Conservation (phyloP, 1,284 basidiomycete genomes). For the Mycocalia duriaeana region DNA sequence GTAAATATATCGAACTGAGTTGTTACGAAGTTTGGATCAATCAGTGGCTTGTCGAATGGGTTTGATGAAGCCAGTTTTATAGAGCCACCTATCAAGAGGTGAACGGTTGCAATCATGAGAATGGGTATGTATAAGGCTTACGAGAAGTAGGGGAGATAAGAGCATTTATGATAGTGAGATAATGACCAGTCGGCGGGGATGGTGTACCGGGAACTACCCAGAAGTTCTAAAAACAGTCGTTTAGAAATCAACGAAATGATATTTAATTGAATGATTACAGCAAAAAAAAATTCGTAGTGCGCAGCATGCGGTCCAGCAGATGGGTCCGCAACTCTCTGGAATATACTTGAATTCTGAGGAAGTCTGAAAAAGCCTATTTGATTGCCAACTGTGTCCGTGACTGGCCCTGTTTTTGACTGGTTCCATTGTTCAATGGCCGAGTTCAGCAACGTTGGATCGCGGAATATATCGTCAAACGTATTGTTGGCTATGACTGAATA, state of each 20-base stretch:
- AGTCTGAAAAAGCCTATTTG: conserved; percentile 15
- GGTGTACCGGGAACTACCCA: neutral
- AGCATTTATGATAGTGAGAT: neutral
- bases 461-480: neutral
- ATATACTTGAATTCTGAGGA: conserved; percentile 12
- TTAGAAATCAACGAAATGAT: neutral
- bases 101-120: neutral
- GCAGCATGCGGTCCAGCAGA: conserved; percentile 14
- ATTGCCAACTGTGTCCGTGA: conserved; percentile 5
- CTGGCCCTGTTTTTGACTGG: conserved; percentile 12
- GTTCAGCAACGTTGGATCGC: neutral
- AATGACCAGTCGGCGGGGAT: neutral
- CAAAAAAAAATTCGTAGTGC: conserved; percentile 15
- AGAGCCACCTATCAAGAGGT: neutral
- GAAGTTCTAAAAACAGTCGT: neutral
- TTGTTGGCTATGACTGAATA: conserved; percentile 12
- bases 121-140: neutral
- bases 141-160: neutral
- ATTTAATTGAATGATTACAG: conserved; percentile 8
- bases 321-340: conserved; percentile 13
- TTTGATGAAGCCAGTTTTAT: neutral
- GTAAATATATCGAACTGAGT: conserved; percentile 25
- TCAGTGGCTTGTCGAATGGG: conserved; percentile 1
- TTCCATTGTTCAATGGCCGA: conserved; percentile 13
- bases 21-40: conserved; percentile 18